Conservation (phyloP, 1,284 basidiomycete species). For the Tylopilus sp. region DNA sequence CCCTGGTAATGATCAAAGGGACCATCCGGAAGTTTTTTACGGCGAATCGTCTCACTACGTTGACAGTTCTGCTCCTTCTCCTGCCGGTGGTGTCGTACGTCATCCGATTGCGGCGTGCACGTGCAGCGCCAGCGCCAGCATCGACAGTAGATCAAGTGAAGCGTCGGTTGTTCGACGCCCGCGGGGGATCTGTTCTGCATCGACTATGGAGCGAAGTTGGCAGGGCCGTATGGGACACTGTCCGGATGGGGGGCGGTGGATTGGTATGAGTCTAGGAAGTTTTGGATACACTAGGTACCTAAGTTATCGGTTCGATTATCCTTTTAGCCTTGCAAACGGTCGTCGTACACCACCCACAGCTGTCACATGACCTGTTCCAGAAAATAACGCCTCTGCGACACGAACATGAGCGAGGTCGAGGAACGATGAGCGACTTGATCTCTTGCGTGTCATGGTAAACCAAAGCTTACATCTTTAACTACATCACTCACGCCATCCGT, state of each 20-base stretch:
- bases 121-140: conserved; percentile 17
- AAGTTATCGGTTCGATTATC: conserved; percentile 14
- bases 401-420: no score
- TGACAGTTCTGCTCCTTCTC: conserved; percentile 55
- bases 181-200: conserved; percentile 38
- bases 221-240: conserved; percentile 59
- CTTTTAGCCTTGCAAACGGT: no score
- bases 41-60: conserved; percentile 42
- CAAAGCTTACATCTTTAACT: not conserved
- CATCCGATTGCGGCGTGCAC: conserved; percentile 44
- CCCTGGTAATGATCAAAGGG: conserved; percentile 45
- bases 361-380: conserved; percentile 19
- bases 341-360: no score
- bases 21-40: conserved; percentile 47
- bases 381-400: no score
- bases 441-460: conserved; percentile 52
- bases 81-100: conserved; percentile 60
- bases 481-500: not conserved
- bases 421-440: conserved; percentile 68
- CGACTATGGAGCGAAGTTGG: conserved; percentile 54
- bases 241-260: conserved; percentile 73
- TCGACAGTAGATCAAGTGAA: conserved; percentile 57
- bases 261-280: conserved; percentile 43
- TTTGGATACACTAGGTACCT: not conserved
- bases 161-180: conserved; percentile 44